phyloP scores from a whole-genome alignment of 805 yeast genomes.

The Saturnispora sanitii region DNA sequence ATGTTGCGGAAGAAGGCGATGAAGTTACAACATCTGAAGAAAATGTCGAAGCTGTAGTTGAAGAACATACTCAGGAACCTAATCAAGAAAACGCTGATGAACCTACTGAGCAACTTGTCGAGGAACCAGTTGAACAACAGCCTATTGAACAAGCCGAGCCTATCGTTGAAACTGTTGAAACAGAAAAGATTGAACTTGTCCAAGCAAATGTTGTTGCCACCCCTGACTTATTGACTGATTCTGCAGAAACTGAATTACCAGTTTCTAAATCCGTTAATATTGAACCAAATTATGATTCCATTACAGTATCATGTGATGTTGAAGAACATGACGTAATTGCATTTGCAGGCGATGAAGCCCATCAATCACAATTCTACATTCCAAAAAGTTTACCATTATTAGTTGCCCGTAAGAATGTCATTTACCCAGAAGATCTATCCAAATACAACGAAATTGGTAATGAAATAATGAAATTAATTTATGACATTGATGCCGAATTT shows the following conservation, averaged over 20 bases:
- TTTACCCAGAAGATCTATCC: slow-evolving; percentile 17
- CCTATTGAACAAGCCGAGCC: neutral
- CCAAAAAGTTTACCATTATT: slow-evolving; percentile 21
- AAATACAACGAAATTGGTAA: slow-evolving; percentile 13
- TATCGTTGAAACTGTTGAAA: neutral
- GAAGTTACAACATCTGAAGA: neutral
- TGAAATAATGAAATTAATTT: slow-evolving; percentile 22
- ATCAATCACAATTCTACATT: slow-evolving; percentile 15
- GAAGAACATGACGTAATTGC: slow-evolving; percentile 5
- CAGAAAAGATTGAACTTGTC: neutral
- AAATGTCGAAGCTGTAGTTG: neutral
- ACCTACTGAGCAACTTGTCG: neutral
- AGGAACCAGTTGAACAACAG: neutral
- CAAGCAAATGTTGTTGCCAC: neutral
- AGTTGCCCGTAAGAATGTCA: slow-evolving; percentile 15
- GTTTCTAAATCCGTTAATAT: neutral
- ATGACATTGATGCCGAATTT: slow-evolving; percentile 25
- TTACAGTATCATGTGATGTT: neutral
- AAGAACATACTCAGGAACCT: neutral
- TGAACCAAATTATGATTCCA: neutral
- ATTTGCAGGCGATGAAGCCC: slow-evolving; percentile 22
- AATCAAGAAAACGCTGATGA: neutral
- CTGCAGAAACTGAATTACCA: neutral
- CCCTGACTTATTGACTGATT: neutral
- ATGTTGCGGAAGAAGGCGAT: neutral